Evolutionary conservation across 345 rosid genomes (phyloP), one percentile per base, ranked within the genome.

Genomic region (Citrus reticulata): DNA sequence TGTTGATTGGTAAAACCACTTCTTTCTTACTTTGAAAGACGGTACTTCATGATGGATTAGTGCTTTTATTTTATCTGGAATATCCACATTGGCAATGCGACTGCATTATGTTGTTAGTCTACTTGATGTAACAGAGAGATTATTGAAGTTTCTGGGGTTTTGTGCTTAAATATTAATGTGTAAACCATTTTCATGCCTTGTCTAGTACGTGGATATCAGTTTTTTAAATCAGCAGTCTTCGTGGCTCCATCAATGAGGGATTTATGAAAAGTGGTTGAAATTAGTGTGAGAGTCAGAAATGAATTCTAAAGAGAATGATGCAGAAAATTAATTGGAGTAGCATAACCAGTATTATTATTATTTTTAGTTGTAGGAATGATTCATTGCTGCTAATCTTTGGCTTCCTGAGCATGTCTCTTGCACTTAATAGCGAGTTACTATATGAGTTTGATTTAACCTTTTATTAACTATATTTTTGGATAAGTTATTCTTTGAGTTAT

Each of bases 1-100:
- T 74, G 68, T 89, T 81, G 90, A 92, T 75, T 90, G 97, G 97
- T 92, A 85, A 64, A 74, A 59, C 68, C 58, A 24, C 42, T 40
- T 69, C 35, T 42, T 37, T 67, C 71, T 17, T 5, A 22, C 16
- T 20, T 67, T 20, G 46, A 24, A 24, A 59, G 62, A 59, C 4
- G 27, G 9, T 59, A 59, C 62, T 39, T n/a, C 29, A 22, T 35
- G 39, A 13, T 1, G 30, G 39, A 11, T 59, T 67, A 22, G 57
- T n/a, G 1, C 20, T 40, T 68, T 19, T 11, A 9, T 19, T 68
- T n/a, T 27, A 24, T 68, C 42, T n/a, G 30, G 16, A 68, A 68
- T 25, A 8, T 67, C n/a, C 32, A 30, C 19, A 19, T 7, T 27
- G 35, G 30, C 32, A 69, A 24, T 25, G 58, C 6, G 35, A 42